Evolutionary conservation across 306 rosid species (phyloP), one percentile per base, ranked within the genome.

Genomic region (Echinosophora koreensis): DNA sequence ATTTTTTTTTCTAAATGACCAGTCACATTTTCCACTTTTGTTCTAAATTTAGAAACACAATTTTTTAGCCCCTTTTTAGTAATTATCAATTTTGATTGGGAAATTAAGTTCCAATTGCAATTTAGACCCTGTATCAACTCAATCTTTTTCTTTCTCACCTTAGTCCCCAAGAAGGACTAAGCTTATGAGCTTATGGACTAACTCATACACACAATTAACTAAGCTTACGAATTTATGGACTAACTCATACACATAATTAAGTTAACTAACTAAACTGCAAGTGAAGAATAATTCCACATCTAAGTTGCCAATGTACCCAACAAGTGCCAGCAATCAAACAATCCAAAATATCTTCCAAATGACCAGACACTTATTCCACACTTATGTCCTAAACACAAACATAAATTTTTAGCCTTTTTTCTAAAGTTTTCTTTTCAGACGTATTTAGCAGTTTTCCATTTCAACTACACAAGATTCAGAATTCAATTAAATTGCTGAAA

Each of bases 1-100:
- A 69, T 69, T 30, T 69, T 69, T 30, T 69, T 47, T 67, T 70
- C 64, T 54, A 18, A 70, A 32, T 12, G 28, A 35, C 18, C 44
- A 70, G 18, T 60, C 70, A 34, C 14, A 5, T 56, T 16, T 56
- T 18, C 59, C 10, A 5, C 13, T 8, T 49, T 69, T 35, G 64
- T 56, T 14, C 57, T 30, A 60, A 46, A 59, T 12, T 28, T 44
- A 5, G 51, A 44, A 44, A 6, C 46, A 1, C 30, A 49, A 49
- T 3, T 7, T 17, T 54, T 51, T 14, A 52, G 11, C 49, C 27
- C 28, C 3, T 34, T 71, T 30, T 47, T 46, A 30, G 32, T 30
- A 30, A 30, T 2, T 30, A 30, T 2, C 32, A 30, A 30, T 30
- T 30, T 30, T 30, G 32, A 0, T 30, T 0, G 32, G 32, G 32